phyloP scores from a whole-genome alignment of 306 rosid genomes.

The Gastrolobium bilobum region DNA sequence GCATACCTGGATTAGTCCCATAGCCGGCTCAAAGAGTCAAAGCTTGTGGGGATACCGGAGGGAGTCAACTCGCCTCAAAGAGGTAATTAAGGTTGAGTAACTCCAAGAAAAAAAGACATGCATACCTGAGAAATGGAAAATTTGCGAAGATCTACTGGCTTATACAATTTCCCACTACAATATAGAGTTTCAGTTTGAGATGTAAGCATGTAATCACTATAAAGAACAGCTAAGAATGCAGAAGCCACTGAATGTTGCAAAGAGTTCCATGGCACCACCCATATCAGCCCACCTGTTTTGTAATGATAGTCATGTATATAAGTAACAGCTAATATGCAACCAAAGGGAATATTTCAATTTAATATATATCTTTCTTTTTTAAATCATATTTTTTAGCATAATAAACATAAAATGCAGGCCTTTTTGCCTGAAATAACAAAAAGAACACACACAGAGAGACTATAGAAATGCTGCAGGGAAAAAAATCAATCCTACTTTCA shows the following conservation, averaged over 20 bases:
- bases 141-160: constrained; percentile 65
- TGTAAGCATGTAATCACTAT: constrained; percentile 75
- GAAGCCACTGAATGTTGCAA: constrained; percentile 73
- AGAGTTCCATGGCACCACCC: constrained; percentile 68
- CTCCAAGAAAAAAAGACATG: no score
- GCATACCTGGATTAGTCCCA: no score
- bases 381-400: neutral
- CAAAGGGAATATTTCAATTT: constrained; percentile 6
- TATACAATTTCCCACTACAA: constrained; percentile 61
- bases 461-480: constrained; percentile 21
- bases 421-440: neutral
- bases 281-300: constrained; percentile 68
- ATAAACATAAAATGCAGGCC: neutral
- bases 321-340: neutral
- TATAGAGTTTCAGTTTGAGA: constrained; percentile 62
- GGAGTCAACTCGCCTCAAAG: no score
- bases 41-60: no score
- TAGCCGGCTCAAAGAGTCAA: no score
- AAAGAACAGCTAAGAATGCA: constrained; percentile 73
- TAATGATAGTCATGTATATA: constrained; percentile 6
- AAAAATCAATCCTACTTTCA: constrained; percentile 55
- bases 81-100: no score
- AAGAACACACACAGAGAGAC: neutral
- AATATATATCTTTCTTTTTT: neutral
- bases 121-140: constrained; percentile 74